Evolutionary conservation across 306 rosid species (phyloP), one percentile per base, ranked within the genome.

Genomic region (Malus orientalis): DNA sequence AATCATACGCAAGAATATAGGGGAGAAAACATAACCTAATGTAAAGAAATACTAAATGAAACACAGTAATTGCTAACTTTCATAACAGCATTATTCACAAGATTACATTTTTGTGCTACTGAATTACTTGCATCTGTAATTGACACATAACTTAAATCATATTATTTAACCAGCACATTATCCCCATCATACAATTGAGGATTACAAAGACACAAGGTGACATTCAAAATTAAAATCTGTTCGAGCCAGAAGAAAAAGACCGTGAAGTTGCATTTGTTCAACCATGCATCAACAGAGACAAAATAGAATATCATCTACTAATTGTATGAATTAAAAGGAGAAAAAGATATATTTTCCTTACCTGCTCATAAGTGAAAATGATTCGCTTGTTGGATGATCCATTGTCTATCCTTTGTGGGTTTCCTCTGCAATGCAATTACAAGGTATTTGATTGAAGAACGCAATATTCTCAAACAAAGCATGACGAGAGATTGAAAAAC

Each of bases 401-500:
- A 55, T 86, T 79, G 78, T 95, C 98, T 80, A 95, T 89, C 90
- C 98, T 92, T 84, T 95, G 98, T 63, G 98, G 98, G 82, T 95
- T 95, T 81, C 98, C 97, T 84, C 98, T 95, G 89, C 74, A 80
- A 81, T 45, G 51, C 62, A 82, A 74, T 63, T 22, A 68, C 6
- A 77, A 40, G 59, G 53, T 30, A 57, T 57, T 58, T 60, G 23
- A 77, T 78, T 77, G 74, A 67, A 70, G 13, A 33, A 40, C 47
- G 13, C 23, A 81, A 77, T 36, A 42, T 36, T 65, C 64, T 69
- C 42, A 44, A 71, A 74, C 30, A 83, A 49, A 61, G 36, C 30
- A 10, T 36, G 19, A 62, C 73, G 40, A 33, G 2, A 68, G 30
- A 15, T 38, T 27, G 61, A 73, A 38, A 38, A 33, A 73, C n/a